Percentiles rank a stretch among this genome's conserved stretches.
Conservation (phyloP, 2,329 filamentous ascomycete genomes). For the Nothophaeocryptopus gaeumannii region DNA sequence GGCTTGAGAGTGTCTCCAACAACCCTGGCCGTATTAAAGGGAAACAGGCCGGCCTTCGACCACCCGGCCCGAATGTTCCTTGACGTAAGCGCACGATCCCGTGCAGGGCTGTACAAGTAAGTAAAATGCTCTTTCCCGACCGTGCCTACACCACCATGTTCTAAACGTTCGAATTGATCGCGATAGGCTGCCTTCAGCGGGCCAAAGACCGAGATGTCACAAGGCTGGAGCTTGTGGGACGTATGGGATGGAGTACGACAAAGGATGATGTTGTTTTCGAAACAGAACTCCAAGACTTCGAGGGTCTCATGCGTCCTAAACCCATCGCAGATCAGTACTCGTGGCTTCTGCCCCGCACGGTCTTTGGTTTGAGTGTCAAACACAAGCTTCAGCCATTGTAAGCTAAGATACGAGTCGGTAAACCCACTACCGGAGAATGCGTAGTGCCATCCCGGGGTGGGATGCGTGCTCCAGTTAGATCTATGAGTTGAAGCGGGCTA, state of each 20-base stretch:
- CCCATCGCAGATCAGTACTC: slow-evolving; percentile 38
- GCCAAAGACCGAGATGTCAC: neutral
- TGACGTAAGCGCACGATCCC: neutral
- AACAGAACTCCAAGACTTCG: slow-evolving; percentile 28
- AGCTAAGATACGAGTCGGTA: slow-evolving; percentile 23
- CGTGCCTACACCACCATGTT: neutral
- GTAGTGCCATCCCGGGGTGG: no score
- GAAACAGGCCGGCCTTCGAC: slow-evolving; percentile 28
- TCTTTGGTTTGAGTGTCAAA: slow-evolving; percentile 37
- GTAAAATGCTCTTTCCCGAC: neutral
- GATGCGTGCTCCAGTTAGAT: no score
- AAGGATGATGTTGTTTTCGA: slow-evolving; percentile 35
- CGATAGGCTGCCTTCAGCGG: slow-evolving; percentile 10
- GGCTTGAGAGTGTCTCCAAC: no score
- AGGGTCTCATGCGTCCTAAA: slow-evolving; percentile 38
- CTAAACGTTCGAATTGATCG: slow-evolving; percentile 14
- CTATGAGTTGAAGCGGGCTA: no score
- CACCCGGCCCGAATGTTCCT: slow-evolving; percentile 25
- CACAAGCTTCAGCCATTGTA: slow-evolving; percentile 37
- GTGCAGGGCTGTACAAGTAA: neutral
- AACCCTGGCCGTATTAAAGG: slow-evolving; percentile 25
- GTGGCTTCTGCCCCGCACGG: slow-evolving; percentile 32
- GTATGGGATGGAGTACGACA: slow-evolving; percentile 32
- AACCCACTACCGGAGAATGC: neutral
- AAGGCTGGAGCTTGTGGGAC: slow-evolving; percentile 2